phyloP scores from a whole-genome alignment of 2,329 filamentous ascomycete species.

The Arthrobotrys iridis region DNA sequence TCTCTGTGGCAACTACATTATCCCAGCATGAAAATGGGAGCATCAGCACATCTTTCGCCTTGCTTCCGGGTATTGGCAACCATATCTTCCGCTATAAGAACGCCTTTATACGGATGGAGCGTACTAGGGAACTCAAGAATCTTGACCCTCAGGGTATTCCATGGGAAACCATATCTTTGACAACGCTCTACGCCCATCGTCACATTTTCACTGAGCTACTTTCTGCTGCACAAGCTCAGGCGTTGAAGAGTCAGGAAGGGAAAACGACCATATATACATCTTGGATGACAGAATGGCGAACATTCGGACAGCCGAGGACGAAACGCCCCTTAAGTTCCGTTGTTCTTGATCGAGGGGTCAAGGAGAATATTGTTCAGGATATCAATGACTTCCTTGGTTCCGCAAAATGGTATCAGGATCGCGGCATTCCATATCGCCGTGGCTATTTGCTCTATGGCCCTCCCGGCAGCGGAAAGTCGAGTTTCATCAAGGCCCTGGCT shows the following conservation, averaged over 20 bases:
- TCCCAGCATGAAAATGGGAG: conserved; percentile 73
- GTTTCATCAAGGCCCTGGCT: conserved; percentile 93
- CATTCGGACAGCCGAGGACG: conserved; percentile 82
- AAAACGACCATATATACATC: conserved; percentile 93
- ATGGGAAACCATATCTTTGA: conserved; percentile 92
- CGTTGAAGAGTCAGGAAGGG: conserved; percentile 81
- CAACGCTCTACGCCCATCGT: conserved; percentile 87
- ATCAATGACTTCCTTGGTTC: conserved; percentile 82
- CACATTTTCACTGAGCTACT: conserved; percentile 92
- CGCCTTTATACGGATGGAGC: conserved; percentile 85
- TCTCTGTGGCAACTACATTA: conserved; percentile 73
- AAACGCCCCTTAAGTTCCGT: conserved; percentile 91
- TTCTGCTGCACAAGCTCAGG: conserved; percentile 82
- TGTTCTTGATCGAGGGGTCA: conserved; percentile 82
- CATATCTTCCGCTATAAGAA: conserved; percentile 88
- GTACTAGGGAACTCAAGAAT: conserved; percentile 84
- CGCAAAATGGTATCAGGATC: conserved; percentile 88
- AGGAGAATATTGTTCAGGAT: conserved; percentile 81
- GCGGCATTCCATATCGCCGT: conserved; percentile 91
- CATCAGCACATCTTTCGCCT: conserved; percentile 80
- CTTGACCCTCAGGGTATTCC: conserved; percentile 84
- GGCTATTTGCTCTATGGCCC: conserved; percentile 91
- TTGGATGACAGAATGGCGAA: conserved; percentile 83
- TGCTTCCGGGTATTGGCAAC: conserved; percentile 89
- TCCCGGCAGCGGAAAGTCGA: conserved; percentile 91